phyloP scores from a whole-genome alignment of 2,329 filamentous ascomycete genomes.

The Ophiostoma pallidulum region DNA sequence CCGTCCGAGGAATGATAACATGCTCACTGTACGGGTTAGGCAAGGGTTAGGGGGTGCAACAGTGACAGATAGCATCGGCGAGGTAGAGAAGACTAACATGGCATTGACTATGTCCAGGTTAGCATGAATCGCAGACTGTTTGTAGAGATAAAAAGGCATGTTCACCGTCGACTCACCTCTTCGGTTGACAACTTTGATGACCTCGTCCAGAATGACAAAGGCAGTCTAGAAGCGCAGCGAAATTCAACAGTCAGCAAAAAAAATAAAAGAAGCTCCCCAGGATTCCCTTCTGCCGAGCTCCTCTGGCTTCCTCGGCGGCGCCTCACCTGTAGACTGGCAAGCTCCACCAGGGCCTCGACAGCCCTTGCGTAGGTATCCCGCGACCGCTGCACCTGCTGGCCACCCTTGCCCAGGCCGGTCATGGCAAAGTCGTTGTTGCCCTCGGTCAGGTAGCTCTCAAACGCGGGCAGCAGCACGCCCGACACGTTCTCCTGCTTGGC shows the following conservation, averaged over 20 bases:
- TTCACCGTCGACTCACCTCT: constrained; percentile 50
- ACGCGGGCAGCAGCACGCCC: constrained; percentile 85
- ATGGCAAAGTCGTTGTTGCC: constrained; percentile 92
- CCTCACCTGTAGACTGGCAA: constrained; percentile 74
- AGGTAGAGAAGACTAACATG: constrained; percentile 51
- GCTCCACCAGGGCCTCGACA: constrained; percentile 89
- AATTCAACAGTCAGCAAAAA: background rate
- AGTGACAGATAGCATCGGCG: background rate
- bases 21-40: constrained; percentile 50
- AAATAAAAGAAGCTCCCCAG: no score
- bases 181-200: constrained; percentile 97
- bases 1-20: constrained; percentile 93
- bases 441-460: constrained; percentile 83
- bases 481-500: constrained; percentile 98
- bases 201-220: constrained; percentile 95
- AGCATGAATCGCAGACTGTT: constrained; percentile 22
- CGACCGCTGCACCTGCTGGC: constrained; percentile 91
- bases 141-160: background rate
- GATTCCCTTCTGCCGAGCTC: no score
- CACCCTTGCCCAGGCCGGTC: constrained; percentile 91
- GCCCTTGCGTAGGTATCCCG: constrained; percentile 92
- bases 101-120: constrained; percentile 61
- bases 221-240: constrained; percentile 59
- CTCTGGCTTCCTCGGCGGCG: background rate
- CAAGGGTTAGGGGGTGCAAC: background rate